Percentiles rank a stretch among this genome's conserved stretches.
Conservation (phyloP, 257 asterid genomes). For the Agastache rugosa region DNA sequence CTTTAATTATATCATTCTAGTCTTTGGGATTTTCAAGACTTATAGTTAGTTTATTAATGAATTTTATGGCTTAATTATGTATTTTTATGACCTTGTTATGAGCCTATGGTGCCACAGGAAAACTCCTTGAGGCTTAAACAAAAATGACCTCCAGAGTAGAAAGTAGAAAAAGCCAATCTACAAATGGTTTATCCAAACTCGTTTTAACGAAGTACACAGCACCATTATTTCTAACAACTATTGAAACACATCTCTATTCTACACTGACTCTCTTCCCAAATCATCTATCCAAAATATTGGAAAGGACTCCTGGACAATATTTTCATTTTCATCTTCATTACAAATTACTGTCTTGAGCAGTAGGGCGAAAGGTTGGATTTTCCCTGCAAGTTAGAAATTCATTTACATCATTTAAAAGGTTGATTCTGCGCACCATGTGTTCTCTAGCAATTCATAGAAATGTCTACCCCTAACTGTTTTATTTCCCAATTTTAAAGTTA, state of each 20-base stretch:
- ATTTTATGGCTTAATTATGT: too few species aligned
- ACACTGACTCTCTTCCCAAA: not conserved
- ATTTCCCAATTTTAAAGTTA: not conserved
- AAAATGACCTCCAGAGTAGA: not conserved
- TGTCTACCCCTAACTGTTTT: not conserved
- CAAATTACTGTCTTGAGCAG: too few species aligned
- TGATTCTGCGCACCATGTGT: conserved; percentile 8
- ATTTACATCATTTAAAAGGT: conserved; percentile 10
- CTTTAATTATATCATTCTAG: not conserved
- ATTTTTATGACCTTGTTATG: too few species aligned
- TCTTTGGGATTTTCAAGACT: not conserved
- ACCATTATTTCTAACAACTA: not conserved
- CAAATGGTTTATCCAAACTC: not conserved
- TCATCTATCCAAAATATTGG: not conserved
- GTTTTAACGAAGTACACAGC: not conserved
- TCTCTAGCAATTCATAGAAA: not conserved
- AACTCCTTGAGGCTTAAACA: too few species aligned
- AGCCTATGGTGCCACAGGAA: too few species aligned
- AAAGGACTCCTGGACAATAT: not conserved
- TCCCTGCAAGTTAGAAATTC: not conserved
- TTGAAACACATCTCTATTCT: not conserved
- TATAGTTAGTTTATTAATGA: not conserved
- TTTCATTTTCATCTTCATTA: not conserved
- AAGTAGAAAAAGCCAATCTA: not conserved
- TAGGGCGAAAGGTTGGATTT: too few species aligned